A percentile compares a stretch with the other conserved stretches of the same genome.
phyloP scores from a whole-genome alignment of 2,329 filamentous ascomycete genomes.

The Apiospora sp. region DNA sequence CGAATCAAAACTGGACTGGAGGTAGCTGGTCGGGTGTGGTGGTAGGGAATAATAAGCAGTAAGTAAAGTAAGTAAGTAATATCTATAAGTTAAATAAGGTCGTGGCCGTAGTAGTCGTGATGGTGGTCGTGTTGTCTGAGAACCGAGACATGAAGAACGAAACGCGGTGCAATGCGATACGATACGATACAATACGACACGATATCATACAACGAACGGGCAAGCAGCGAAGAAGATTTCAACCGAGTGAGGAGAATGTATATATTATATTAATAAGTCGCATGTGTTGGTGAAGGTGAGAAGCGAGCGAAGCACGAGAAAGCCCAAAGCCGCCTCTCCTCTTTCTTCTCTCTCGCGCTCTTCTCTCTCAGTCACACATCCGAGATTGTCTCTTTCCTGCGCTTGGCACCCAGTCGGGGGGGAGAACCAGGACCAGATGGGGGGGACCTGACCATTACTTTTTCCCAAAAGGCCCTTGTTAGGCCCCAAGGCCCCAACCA shows the following conservation, averaged over 20 bases:
- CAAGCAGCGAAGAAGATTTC: background rate
- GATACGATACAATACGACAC: background rate
- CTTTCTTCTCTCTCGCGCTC: background rate
- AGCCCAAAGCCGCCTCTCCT: background rate
- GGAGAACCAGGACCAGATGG: background rate
- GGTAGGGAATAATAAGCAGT: background rate
- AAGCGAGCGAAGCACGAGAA: constrained; percentile 1
- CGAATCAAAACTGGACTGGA: background rate
- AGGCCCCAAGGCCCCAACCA: constrained; percentile 1
- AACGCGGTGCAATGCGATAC: too few species aligned
- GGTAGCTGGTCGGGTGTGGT: background rate
- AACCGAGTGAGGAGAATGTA: background rate
- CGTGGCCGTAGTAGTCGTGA: background rate
- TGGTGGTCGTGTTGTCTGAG: background rate
- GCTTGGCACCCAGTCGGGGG: background rate
- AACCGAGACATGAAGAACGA: constrained; percentile 4
- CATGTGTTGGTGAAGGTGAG: background rate
- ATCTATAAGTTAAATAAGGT: background rate
- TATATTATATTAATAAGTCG: constrained; percentile 14
- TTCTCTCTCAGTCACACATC: background rate
- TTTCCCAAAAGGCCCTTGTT: background rate
- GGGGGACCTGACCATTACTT: constrained; percentile 8
- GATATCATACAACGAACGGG: background rate
- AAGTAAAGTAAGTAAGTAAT: background rate
- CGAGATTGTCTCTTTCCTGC: constrained; percentile 4